These are phyloP conservation scores for Colletotrichum gigasporum DNA, from an alignment of 2,329 filamentous ascomycete genomes.

Conservation along the genomic window DNA sequence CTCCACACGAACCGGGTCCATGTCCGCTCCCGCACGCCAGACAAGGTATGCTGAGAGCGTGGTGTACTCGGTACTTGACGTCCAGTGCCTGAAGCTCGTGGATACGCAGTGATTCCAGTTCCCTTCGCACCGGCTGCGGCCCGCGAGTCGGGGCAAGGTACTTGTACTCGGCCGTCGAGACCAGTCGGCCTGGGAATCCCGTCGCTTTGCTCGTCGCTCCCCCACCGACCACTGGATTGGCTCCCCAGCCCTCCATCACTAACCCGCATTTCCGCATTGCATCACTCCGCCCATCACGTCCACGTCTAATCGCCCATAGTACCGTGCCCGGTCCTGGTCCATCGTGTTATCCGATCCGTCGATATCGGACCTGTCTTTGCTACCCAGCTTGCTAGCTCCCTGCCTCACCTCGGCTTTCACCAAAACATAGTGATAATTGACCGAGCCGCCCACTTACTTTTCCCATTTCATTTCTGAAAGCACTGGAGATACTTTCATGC, in stretches of 20 bases:
- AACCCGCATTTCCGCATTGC: slow-evolving; percentile 27
- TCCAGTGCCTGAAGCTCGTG: not conserved
- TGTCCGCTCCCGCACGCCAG: no score
- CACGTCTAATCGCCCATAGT: slow-evolving; percentile 1
- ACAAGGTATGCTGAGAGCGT: no score
- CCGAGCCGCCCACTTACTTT: not conserved
- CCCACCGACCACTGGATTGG: slow-evolving; percentile 1
- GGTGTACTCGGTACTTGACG: not conserved
- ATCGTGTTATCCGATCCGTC: slow-evolving; percentile 19
- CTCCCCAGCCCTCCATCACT: not conserved
- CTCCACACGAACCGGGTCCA: slow-evolving; percentile 6
- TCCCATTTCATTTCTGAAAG: not conserved
- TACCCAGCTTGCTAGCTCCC: not conserved
- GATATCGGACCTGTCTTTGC: slow-evolving; percentile 12
- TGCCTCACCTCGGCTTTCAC: slow-evolving; percentile 16
- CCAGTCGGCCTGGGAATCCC: slow-evolving; percentile 2
- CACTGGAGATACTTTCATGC: not conserved
- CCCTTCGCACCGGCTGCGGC: not conserved
- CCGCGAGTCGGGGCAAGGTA: not conserved
- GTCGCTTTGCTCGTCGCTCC: not conserved
- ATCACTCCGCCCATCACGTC: not conserved
- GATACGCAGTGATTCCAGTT: not conserved
- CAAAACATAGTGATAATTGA: slow-evolving; percentile 3
- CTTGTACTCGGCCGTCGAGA: not conserved
- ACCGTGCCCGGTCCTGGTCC: not conserved